These are phyloP conservation scores for Lycium ferocissimum DNA, from an alignment of 257 asterid species.

Conservation along the genomic window DNA sequence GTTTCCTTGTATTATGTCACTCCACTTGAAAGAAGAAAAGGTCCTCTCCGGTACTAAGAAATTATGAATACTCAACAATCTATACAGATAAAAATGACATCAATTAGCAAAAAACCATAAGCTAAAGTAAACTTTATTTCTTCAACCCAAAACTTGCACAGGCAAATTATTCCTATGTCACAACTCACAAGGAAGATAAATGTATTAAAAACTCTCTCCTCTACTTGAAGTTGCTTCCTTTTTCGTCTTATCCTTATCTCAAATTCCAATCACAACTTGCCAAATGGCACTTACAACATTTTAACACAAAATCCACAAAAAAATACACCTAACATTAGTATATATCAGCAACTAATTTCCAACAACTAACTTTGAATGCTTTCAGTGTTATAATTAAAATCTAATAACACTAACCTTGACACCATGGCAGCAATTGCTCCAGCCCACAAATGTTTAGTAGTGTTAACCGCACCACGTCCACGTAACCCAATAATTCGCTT, in stretches of 20 bases:
- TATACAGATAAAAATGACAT: not conserved
- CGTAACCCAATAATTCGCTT: conserved; percentile 45
- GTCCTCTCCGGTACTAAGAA: not conserved
- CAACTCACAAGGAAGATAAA: conserved; percentile 18
- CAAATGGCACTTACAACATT: conserved; percentile 11
- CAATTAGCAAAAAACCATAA: not conserved
- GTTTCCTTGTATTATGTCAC: conserved; percentile 1
- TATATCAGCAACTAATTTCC: not conserved
- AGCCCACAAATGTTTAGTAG: conserved; percentile 95
- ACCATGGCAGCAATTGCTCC: conserved; percentile 98
- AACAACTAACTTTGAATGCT: not conserved
- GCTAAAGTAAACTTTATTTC: not conserved
- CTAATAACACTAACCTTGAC: conserved; percentile 56
- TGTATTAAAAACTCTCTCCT: not conserved
- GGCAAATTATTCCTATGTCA: not conserved
- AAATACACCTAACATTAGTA: not conserved
- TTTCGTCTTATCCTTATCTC: not conserved
- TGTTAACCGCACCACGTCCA: conserved; percentile 69
- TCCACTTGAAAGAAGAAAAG: not conserved
- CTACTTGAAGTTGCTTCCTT: not conserved
- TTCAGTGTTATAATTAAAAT: not conserved
- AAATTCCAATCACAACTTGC: conserved; percentile 2
- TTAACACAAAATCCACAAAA: not conserved
- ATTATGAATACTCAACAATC: not conserved
- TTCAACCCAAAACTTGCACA: not conserved